These are phyloP conservation scores for Plasmodium knowlesi DNA, from an alignment of 169 alveolate genomes.

Conservation along the genomic window DNA sequence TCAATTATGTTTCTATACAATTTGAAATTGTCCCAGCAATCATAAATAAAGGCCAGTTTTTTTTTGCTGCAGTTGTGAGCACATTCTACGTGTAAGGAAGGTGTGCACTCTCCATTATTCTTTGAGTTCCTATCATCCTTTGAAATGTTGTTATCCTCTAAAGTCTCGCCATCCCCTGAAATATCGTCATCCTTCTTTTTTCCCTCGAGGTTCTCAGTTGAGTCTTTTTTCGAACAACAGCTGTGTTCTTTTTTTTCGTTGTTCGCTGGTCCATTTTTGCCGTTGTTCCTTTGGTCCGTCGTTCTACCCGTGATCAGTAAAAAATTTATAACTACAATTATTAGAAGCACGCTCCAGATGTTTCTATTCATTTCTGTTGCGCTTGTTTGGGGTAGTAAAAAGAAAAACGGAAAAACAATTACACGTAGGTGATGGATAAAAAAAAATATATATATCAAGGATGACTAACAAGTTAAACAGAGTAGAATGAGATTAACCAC, in stretches of 20 bases:
- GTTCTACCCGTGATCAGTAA: neutral
- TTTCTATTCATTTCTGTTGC: conserved; percentile 10
- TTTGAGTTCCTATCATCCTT: neutral
- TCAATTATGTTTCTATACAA: conserved; percentile 21
- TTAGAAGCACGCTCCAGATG: conserved; percentile 9
- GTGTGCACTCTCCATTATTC: neutral
- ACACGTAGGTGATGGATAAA: neutral
- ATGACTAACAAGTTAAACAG: neutral
- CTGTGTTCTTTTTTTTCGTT: neutral
- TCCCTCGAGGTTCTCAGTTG: neutral
- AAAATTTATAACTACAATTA: conserved; percentile 11
- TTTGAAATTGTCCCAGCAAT: conserved; percentile 34
- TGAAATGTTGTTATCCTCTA: neutral
- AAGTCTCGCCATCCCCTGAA: neutral
- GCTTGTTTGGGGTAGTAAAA: neutral
- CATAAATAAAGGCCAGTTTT: conserved; percentile 27
- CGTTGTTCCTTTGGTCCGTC: neutral
- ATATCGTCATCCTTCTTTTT: neutral
- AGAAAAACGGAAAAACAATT: neutral
- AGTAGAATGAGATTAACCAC: neutral
- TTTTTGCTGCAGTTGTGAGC: conserved; percentile 10
- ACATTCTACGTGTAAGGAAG: neutral
- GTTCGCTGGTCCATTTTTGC: neutral
- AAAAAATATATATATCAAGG: neutral
- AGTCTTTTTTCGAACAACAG: neutral